Evolutionary conservation across 2,329 filamentous ascomycete genomes (phyloP).

Genomic region (Talaromyces funiculosus): DNA sequence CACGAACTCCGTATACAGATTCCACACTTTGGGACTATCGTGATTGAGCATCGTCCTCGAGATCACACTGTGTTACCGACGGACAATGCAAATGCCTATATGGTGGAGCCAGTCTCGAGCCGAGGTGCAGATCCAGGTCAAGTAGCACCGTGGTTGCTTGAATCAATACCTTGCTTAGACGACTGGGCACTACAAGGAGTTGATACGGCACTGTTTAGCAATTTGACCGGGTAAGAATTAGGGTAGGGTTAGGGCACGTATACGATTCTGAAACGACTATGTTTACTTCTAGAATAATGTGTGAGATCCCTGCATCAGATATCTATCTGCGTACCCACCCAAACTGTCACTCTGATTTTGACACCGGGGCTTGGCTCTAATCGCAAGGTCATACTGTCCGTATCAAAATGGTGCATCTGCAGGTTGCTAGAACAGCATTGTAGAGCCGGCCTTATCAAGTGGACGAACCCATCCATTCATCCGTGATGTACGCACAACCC

Average conservation of each 20-base stretch:
- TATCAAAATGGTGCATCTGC: not conserved
- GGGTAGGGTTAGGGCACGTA: not conserved
- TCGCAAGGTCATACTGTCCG: not conserved
- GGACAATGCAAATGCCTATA: not conserved
- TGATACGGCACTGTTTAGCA: constrained; percentile 1
- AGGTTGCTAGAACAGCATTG: not conserved
- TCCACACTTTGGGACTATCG: constrained; percentile 41
- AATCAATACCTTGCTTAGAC: not conserved
- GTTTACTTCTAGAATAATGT: not conserved
- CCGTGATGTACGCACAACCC: not conserved
- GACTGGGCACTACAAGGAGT: constrained; percentile 6
- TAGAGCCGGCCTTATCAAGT: not conserved
- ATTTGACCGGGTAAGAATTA: not conserved
- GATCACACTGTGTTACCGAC: not conserved
- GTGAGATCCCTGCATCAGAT: not conserved
- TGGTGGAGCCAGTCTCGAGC: not conserved
- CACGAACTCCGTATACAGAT: constrained; percentile 35
- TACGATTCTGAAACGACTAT: not conserved
- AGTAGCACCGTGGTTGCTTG: not conserved
- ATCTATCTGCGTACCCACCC: not conserved
- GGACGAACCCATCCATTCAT: not conserved
- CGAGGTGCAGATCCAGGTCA: not conserved
- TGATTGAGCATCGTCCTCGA: constrained; percentile 23
- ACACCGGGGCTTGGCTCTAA: no score
- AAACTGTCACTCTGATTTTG: not conserved